These are phyloP conservation scores for Penicillium paneum DNA, from an alignment of 2,329 filamentous ascomycete species.

Conservation along the genomic window DNA sequence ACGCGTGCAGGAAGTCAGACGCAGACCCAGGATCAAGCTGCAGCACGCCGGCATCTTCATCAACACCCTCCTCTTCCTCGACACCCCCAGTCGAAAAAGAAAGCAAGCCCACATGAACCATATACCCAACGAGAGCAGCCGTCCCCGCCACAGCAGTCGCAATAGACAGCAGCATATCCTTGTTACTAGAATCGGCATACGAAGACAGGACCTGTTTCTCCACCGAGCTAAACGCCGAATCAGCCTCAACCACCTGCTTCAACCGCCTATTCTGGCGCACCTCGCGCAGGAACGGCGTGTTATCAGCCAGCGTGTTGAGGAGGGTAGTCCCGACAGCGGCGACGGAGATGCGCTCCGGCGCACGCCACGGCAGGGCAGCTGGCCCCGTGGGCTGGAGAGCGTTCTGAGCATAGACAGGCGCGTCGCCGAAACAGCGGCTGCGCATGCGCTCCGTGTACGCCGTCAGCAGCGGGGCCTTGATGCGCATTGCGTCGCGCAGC, in stretches of 20 bases:
- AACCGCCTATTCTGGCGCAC: conserved; percentile 38
- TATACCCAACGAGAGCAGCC: conserved; percentile 38
- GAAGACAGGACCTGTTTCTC: conserved; percentile 28
- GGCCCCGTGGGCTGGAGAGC: conserved; percentile 18
- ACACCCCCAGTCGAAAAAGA: conserved; percentile 3
- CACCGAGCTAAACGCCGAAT: conserved; percentile 21
- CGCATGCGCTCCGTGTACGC: conserved; percentile 45
- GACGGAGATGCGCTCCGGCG: conserved; percentile 32
- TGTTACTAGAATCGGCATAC: conserved; percentile 26
- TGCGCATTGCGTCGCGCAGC: conserved; percentile 56
- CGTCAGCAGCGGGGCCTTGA: conserved; percentile 47
- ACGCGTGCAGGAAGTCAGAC: conserved; percentile 16
- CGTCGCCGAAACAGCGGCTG: conserved; percentile 37
- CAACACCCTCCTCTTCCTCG: conserved; percentile 5
- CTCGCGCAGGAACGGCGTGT: conserved; percentile 37
- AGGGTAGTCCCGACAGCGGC: conserved; percentile 35
- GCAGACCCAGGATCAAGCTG: conserved; percentile 13
- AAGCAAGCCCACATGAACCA: conserved; percentile 33
- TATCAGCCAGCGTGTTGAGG: conserved; percentile 35
- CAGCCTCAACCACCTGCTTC: conserved; percentile 32
- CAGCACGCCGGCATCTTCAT: conserved; percentile 6
- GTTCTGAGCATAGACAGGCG: conserved; percentile 15
- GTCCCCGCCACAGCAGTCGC: conserved; percentile 35
- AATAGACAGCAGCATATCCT: conserved; percentile 37
- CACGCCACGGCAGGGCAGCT: conserved; percentile 34